Conservation (phyloP, 2,329 filamentous ascomycete genomes). For the Clonostachys chloroleuca region DNA sequence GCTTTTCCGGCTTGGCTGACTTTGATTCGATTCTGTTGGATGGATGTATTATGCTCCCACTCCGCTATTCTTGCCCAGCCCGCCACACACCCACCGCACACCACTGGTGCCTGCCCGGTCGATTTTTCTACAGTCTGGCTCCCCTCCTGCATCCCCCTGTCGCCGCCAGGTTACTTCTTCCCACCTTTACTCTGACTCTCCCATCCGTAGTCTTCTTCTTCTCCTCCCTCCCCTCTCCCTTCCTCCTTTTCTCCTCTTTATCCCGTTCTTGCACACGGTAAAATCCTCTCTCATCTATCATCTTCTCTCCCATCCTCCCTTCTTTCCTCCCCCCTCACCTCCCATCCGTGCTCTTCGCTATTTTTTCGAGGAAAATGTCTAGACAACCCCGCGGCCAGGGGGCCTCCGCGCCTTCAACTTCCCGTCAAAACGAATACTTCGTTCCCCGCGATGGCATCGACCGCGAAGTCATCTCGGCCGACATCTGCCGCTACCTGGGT, state of each 20-base stretch:
- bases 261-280: background rate
- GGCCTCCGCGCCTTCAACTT: conserved; percentile 25
- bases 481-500: conserved; percentile 79
- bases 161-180: background rate
- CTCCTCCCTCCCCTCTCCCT: conserved; percentile 1
- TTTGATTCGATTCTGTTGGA: background rate
- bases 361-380: conserved; percentile 18
- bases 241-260: conserved; percentile 3
- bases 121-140: background rate
- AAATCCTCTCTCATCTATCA: too few species aligned
- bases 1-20: too few species aligned
- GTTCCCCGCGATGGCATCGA: conserved; percentile 77
- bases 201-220: conserved; percentile 1
- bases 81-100: background rate
- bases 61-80: background rate
- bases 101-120: conserved; percentile 4
- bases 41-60: background rate
- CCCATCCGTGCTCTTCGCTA: conserved; percentile 6
- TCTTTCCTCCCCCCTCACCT: conserved; percentile 4
- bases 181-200: background rate
- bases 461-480: conserved; percentile 78
- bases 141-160: conserved; percentile 2
- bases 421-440: conserved; percentile 73
- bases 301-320: conserved; percentile 1
- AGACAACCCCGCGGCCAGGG: conserved; percentile 31